Base-by-base conservation (phyloP, 495 filamentous ascomycete genomes). In the Podospora appendiculata region DNA sequence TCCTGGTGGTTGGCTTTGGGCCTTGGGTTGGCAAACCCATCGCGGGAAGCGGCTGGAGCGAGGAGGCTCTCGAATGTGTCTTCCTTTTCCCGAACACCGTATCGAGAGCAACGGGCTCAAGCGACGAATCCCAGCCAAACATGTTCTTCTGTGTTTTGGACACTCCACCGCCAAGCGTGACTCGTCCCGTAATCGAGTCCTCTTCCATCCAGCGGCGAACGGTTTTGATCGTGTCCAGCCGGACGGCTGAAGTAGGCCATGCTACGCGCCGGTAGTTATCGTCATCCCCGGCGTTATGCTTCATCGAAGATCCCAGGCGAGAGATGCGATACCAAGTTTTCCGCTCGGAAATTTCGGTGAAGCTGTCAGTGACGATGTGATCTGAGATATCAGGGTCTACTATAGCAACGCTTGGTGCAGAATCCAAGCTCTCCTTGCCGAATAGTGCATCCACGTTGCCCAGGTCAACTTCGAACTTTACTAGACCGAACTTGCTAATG, bases 321-420 rank as follows among this genome's bases (percentile, higher is more conserved):
- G 81, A 81, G 6, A 84, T 62, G 19, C 81, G 78, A 54, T 85
- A 85, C 81, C 81, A 85, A 6, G 71, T 72, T 58, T 80, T 84
- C 41, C 81, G 77, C 51, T 81, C 70, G n/a, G 75, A 74, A 1
- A 72, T 73, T 13, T 74, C 63, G 13, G 64, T 64, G 48, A 81
- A 79, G 39, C 64, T 76, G 59, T 82, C 70, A 45, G 58, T 55
- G 39, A 75, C 68, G 58, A 76, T 51, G 47, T 59, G 58, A 7
- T 73, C 71, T 1, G 68, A 48, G 0, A 73, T 14, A 7, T 68
- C 63, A 6, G 46, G 36, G 17, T 45, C 40, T 8, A 48, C 49
- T 7, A 32, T 32, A 34, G 41, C 9, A 34, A 53, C 11, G 11
- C 10, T 16, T 13, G 6, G 14, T 9, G 36, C 14, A n/a, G 46